A percentile compares a stretch with the other conserved stretches of the same genome.
Conservation (phyloP, 352 stramenopile species). For the Phytophthora europaea region DNA sequence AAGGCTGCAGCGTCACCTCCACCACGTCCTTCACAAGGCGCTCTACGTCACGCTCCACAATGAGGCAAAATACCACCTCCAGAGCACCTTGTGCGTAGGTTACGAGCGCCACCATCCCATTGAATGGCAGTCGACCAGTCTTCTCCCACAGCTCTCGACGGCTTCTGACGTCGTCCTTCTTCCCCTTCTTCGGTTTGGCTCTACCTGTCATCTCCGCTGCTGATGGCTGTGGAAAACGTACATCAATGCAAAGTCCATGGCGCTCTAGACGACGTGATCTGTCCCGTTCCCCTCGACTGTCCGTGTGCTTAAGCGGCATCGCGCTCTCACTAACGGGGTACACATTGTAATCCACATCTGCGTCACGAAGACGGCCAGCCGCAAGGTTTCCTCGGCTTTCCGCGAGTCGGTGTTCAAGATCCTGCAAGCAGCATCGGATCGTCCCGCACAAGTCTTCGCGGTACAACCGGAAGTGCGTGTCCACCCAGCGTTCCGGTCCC, state of each 20-base stretch:
- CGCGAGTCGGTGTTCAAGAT: constrained; percentile 35
- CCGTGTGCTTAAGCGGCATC: constrained; percentile 38
- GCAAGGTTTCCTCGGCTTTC: constrained; percentile 16
- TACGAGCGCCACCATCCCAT: constrained; percentile 51
- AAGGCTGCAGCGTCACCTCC: constrained; percentile 47
- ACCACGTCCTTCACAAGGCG: constrained; percentile 40
- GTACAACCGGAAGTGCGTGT: constrained; percentile 59
- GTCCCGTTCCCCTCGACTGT: constrained; percentile 34
- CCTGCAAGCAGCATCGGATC: constrained; percentile 46
- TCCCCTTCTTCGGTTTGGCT: constrained; percentile 14
- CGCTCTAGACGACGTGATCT: constrained; percentile 25
- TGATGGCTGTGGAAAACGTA: constrained; percentile 40
- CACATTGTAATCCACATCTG: constrained; percentile 47
- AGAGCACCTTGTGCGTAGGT: constrained; percentile 20
- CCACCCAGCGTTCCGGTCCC: constrained; percentile 50
- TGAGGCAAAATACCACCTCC: constrained; percentile 48
- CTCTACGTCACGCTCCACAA: constrained; percentile 42
- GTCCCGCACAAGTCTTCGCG: constrained; percentile 51
- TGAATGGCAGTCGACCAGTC: constrained; percentile 37
- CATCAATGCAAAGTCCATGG: constrained; percentile 45
- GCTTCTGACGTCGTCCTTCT: constrained; percentile 26
- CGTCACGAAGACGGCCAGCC: constrained; percentile 28
- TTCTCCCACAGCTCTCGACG: constrained; percentile 46
- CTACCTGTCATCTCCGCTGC: constrained; percentile 29
- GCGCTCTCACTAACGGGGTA: constrained; percentile 30